phyloP scores from a whole-genome alignment of 495 filamentous ascomycete species.

The Daldinia childiae region DNA sequence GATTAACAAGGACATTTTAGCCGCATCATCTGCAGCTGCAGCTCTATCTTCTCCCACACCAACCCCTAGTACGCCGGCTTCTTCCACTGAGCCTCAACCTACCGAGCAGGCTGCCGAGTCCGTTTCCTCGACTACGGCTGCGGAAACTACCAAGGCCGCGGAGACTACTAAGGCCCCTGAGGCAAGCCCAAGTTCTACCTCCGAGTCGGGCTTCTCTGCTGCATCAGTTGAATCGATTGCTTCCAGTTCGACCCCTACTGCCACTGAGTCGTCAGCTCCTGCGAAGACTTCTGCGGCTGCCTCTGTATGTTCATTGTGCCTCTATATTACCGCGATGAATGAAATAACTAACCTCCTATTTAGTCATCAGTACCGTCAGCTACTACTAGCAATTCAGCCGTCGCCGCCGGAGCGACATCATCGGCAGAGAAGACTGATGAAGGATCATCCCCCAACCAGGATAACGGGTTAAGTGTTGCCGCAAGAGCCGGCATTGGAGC shows the following conservation, averaged over 20 bases:
- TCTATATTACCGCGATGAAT: not conserved
- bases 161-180: conserved; percentile 5
- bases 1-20: conserved; percentile 18
- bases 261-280: conserved; percentile 15
- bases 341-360: conserved; percentile 12
- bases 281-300: conserved; percentile 5
- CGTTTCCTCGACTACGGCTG: not conserved
- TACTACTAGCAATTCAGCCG: conserved; percentile 17
- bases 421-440: conserved; percentile 16
- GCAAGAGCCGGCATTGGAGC: conserved; percentile 58
- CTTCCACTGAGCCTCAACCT: not conserved
- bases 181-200: conserved; percentile 9
- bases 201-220: conserved; percentile 19
- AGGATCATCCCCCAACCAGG: not conserved
- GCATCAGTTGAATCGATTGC: conserved; percentile 12
- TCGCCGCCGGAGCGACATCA: conserved; percentile 29
- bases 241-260: conserved; percentile 9
- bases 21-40: conserved; percentile 31
- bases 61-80: conserved; percentile 8
- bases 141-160: not conserved
- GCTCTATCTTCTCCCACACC: conserved; percentile 9
- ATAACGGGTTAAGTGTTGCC: conserved; percentile 44
- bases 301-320: conserved; percentile 21
- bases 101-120: conserved; percentile 8
- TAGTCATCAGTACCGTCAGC: conserved; percentile 20